Percentiles rank a stretch among this genome's conserved stretches.
Conservation (phyloP, 2,329 filamentous ascomycete genomes). For the Fusarium dlaminii region DNA sequence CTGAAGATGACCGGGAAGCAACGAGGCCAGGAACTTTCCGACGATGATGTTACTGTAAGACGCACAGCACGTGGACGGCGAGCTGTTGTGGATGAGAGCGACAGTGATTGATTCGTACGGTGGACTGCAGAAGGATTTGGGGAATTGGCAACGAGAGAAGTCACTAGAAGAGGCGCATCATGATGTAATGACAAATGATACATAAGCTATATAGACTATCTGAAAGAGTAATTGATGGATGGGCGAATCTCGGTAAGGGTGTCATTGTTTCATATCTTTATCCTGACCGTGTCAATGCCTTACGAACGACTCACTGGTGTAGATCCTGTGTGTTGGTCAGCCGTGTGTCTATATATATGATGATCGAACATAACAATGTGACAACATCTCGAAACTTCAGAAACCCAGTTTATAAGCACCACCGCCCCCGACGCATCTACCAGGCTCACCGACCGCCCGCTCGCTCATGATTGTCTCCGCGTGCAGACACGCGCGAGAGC, state of each 20-base stretch:
- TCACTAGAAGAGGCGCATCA: not conserved
- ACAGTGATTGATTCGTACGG: constrained; percentile 42
- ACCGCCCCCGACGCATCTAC: constrained; percentile 50
- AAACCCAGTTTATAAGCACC: constrained; percentile 59
- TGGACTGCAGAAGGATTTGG: not conserved
- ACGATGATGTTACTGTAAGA: constrained; percentile 28
- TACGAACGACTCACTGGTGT: not conserved
- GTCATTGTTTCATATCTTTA: not conserved
- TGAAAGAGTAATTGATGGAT: constrained; percentile 21
- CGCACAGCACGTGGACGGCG: constrained; percentile 42
- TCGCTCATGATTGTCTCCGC: constrained; percentile 36
- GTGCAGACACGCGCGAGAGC: constrained; percentile 49
- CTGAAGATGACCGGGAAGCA: constrained; percentile 17
- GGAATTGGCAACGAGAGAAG: constrained; percentile 1
- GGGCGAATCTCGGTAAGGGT: constrained; percentile 13
- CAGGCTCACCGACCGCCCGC: constrained; percentile 40
- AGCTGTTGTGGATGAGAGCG: constrained; percentile 45
- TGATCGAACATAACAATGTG: not conserved
- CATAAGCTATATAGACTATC: constrained; percentile 33
- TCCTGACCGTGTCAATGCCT: not conserved
- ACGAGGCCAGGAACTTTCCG: constrained; percentile 16
- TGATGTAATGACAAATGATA: constrained; percentile 13
- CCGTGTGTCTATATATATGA: not conserved
- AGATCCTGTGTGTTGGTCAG: constrained; percentile 34
- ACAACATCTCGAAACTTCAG: constrained; percentile 50